These are phyloP conservation scores for Zostera marina DNA, from an alignment of 116 monocot genomes.

Conservation along the genomic window DNA sequence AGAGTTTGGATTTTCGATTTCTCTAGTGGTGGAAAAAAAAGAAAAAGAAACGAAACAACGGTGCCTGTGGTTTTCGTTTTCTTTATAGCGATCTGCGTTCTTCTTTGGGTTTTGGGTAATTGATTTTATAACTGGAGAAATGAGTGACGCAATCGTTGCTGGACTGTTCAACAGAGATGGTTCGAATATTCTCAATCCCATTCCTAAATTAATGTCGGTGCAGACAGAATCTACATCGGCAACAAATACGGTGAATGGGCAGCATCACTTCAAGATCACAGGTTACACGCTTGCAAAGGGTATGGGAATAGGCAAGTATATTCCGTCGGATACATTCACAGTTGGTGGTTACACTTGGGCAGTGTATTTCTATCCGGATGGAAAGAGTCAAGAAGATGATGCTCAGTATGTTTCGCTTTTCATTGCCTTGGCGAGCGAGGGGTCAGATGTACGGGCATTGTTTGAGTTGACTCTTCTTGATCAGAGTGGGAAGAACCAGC, in stretches of 20 bases:
- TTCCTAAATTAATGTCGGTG: neutral
- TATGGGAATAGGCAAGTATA: slow-evolving; percentile 26
- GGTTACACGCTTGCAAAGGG: slow-evolving; percentile 32
- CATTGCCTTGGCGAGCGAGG: slow-evolving; percentile 21
- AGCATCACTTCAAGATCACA: slow-evolving; percentile 35
- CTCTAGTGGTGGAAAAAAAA: no score
- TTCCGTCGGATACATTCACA: slow-evolving; percentile 12
- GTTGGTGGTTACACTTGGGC: slow-evolving; percentile 26
- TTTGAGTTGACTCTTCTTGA: slow-evolving; percentile 20
- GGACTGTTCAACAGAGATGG: slow-evolving; percentile 4
- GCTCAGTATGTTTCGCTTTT: slow-evolving; percentile 17
- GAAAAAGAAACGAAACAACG: no score
- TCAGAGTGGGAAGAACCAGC: slow-evolving; percentile 19
- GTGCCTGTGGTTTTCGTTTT: no score
- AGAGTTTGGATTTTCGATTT: no score
- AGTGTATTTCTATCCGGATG: slow-evolving; percentile 19
- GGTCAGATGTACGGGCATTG: slow-evolving; percentile 18
- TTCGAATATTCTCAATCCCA: no score
- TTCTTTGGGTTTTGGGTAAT: no score
- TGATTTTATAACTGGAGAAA: neutral
- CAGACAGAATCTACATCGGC: slow-evolving; percentile 24
- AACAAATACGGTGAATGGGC: slow-evolving; percentile 29
- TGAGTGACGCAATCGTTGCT: slow-evolving; percentile 1
- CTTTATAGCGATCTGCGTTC: no score
- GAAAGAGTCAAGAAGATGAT: slow-evolving; percentile 20